Evolutionary conservation across 2,329 filamentous ascomycete genomes (phyloP).

Genomic region (Penicillium corylophilum): DNA sequence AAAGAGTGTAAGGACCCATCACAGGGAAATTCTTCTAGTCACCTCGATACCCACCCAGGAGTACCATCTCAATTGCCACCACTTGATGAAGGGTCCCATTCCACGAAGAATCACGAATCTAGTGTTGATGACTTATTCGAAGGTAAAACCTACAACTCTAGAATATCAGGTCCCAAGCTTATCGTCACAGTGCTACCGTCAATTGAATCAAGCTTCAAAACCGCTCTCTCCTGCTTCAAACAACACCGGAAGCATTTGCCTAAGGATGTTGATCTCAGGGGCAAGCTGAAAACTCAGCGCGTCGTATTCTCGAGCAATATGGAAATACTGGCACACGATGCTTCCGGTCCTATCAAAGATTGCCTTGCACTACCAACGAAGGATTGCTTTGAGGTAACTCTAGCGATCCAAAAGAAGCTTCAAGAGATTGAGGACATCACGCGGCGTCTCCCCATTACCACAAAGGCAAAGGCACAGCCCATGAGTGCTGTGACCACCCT

Average conservation of each 20-base stretch:
- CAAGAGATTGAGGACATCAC: background rate
- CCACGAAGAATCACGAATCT: background rate
- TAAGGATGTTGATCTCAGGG: constrained; percentile 3
- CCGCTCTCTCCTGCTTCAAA: background rate
- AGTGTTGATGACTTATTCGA: background rate
- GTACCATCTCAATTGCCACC: background rate
- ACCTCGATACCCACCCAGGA: background rate
- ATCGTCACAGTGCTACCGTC: background rate
- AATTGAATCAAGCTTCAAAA: constrained; percentile 1
- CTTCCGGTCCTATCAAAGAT: background rate
- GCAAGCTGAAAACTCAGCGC: background rate
- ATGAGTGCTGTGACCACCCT: background rate
- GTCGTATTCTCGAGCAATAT: background rate
- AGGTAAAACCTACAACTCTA: too few relatives aligned
- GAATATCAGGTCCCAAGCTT: too few relatives aligned
- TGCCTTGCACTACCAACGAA: background rate
- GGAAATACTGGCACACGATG: background rate
- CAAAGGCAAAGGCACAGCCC: background rate
- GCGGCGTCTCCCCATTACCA: background rate
- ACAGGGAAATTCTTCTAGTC: background rate
- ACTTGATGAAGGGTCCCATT: background rate
- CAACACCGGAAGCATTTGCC: background rate
- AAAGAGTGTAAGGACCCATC: background rate
- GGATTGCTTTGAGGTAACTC: background rate
- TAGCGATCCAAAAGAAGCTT: background rate